Evolutionary conservation across 257 asterid genomes (phyloP).

Genomic region (Gentiana dahurica): DNA sequence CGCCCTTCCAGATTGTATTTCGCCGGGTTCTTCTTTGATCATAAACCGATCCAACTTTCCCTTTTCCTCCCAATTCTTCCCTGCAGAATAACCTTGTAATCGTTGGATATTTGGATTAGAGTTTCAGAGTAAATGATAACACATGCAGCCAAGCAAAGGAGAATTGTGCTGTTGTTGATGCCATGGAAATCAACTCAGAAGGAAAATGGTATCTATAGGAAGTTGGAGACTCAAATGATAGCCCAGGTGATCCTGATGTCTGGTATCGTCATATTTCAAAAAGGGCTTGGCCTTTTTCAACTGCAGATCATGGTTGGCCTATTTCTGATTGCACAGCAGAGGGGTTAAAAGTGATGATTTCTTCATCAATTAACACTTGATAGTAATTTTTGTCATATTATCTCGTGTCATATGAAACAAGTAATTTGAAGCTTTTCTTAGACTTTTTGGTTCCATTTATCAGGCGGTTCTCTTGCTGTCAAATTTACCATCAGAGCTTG

Average conservation of each 20-base stretch:
- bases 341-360: slow-evolving; percentile 68
- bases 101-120: no score
- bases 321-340: slow-evolving; percentile 99
- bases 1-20: no score
- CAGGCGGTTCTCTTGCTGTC: slow-evolving; percentile 61
- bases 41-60: no score
- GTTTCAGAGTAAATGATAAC: no score
- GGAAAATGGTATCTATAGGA: no score
- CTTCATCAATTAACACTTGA: slow-evolving; percentile 13
- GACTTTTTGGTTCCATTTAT: slow-evolving; percentile 16
- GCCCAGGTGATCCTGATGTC: slow-evolving; percentile 68
- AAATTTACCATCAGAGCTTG: slow-evolving; percentile 57
- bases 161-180: no score
- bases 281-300: slow-evolving; percentile 99
- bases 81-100: no score
- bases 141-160: no score
- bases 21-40: no score
- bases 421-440: slow-evolving; percentile 4
- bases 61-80: no score
- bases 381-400: no score
- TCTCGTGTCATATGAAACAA: neutral
- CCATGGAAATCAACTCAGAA: no score
- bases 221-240: slow-evolving; percentile 22
- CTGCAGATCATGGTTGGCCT: slow-evolving; percentile 99
- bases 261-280: slow-evolving; percentile 96